Evolutionary conservation across 495 filamentous ascomycete species (phyloP).

Genomic region (Neurospora discreta): DNA sequence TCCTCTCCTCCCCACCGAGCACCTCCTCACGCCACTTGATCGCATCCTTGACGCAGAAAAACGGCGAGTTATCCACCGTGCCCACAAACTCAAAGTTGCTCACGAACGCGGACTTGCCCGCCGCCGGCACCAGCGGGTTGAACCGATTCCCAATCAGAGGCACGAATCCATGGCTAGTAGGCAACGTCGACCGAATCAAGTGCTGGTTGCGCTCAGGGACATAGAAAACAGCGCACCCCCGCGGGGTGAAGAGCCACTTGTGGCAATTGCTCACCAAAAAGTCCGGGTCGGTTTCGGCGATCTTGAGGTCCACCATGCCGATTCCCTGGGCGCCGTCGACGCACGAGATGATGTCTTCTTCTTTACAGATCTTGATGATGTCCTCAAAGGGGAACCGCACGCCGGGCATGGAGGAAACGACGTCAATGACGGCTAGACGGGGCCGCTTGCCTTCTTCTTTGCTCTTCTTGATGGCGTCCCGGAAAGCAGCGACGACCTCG

Average conservation of each 20-base stretch:
- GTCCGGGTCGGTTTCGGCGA: conserved; percentile 56
- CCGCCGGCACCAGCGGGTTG: conserved; percentile 36
- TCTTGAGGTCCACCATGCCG: conserved; percentile 61
- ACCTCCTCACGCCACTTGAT: conserved; percentile 55
- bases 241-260: conserved; percentile 87
- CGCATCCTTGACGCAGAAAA: conserved; percentile 57
- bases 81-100: conserved; percentile 67
- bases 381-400: conserved; percentile 67
- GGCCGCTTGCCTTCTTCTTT: conserved; percentile 33
- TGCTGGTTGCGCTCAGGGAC: conserved; percentile 62
- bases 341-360: conserved; percentile 47
- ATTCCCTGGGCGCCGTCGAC: conserved; percentile 80
- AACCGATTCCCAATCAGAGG: conserved; percentile 20
- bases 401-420: conserved; percentile 63
- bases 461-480: conserved; percentile 27
- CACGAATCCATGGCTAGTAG: conserved; percentile 56
- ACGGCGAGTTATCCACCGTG: conserved; percentile 61
- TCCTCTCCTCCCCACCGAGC: conserved; percentile 63
- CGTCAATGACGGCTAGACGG: conserved; percentile 65
- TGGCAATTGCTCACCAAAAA: conserved; percentile 80
- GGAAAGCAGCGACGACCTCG: conserved; percentile 44
- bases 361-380: conserved; percentile 50
- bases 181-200: conserved; percentile 61
- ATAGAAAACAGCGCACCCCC: conserved; percentile 70
- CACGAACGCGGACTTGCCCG: conserved; percentile 46